A percentile compares a stretch with the other conserved stretches of the same genome.
Conservation (phyloP, 2,329 filamentous ascomycete genomes). For the Nannizziopsis arthrosporioides region DNA sequence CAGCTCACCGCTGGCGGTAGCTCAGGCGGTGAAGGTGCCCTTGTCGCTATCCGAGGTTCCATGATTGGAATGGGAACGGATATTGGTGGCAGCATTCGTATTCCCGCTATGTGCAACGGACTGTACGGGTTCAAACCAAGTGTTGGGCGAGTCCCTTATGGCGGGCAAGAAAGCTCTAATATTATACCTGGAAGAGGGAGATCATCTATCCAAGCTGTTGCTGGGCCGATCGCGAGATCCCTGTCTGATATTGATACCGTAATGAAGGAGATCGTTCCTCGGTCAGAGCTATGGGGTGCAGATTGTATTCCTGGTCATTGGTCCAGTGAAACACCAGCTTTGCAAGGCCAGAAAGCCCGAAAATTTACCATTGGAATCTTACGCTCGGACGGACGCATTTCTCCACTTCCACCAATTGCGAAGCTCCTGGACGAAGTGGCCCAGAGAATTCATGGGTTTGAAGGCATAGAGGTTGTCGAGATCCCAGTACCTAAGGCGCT, state of each 20-base stretch:
- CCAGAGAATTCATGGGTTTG: constrained; percentile 21
- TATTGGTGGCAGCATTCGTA: constrained; percentile 39
- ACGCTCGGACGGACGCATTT: constrained; percentile 31
- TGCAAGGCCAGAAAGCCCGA: constrained; percentile 17
- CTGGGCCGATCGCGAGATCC: constrained; percentile 32
- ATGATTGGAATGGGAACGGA: constrained; percentile 54
- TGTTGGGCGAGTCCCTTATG: constrained; percentile 39
- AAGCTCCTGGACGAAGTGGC: constrained; percentile 33
- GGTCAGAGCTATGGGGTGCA: constrained; percentile 43
- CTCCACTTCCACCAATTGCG: constrained; percentile 30
- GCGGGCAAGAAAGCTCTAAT: constrained; percentile 39
- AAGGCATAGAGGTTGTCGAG: constrained; percentile 47
- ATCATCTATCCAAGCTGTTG: constrained; percentile 40
- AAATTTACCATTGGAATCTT: constrained; percentile 34
- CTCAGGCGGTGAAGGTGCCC: constrained; percentile 52
- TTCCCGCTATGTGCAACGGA: constrained; percentile 42
- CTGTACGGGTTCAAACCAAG: constrained; percentile 43
- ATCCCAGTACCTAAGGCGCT: constrained; percentile 44
- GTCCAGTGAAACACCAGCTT: constrained; percentile 21
- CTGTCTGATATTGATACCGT: constrained; percentile 36
- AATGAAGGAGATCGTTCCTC: constrained; percentile 41
- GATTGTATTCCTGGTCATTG: constrained; percentile 36
- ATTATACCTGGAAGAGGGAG: constrained; percentile 38
- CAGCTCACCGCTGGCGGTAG: constrained; percentile 52
- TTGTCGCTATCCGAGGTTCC: constrained; percentile 48